A percentile compares a stretch with the other conserved stretches of the same genome.
These are phyloP conservation scores for Psilocybe mexicana DNA, from an alignment of 1,284 basidiomycete genomes.

Conservation along the genomic window DNA sequence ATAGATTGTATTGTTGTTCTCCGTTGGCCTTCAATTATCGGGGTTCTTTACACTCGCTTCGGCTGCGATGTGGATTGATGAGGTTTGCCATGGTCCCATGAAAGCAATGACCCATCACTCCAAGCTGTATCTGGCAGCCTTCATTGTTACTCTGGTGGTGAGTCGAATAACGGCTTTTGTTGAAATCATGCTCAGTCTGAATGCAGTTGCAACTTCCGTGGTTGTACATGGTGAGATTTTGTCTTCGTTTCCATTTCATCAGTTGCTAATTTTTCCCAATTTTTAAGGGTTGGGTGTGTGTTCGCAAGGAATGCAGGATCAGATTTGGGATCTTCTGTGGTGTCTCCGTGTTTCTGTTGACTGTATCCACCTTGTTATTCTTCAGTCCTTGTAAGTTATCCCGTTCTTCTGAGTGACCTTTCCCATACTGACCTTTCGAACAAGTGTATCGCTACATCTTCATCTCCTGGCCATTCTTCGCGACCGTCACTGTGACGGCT, in stretches of 20 bases:
- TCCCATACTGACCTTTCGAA: neutral
- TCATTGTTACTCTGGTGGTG: slow-evolving; percentile 44
- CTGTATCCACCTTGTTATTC: slow-evolving; percentile 46
- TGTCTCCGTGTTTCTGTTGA: slow-evolving; percentile 42
- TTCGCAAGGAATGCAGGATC: slow-evolving; percentile 44
- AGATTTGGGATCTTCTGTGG: slow-evolving; percentile 43
- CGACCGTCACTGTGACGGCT: slow-evolving; percentile 42
- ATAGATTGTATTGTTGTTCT: slow-evolving; percentile 50
- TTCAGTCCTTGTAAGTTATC: slow-evolving; percentile 37
- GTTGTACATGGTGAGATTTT: slow-evolving; percentile 40
- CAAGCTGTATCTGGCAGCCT: slow-evolving; percentile 41
- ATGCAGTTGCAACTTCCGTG: slow-evolving; percentile 47
- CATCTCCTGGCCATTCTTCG: slow-evolving; percentile 50
- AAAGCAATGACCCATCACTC: slow-evolving; percentile 33
- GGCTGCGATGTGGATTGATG: slow-evolving; percentile 53
- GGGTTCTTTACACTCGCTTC: slow-evolving; percentile 52
- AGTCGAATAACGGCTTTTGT: slow-evolving; percentile 16
- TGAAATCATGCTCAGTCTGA: slow-evolving; percentile 1
- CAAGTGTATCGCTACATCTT: slow-evolving; percentile 51
- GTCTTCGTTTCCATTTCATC: neutral
- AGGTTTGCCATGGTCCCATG: slow-evolving; percentile 40
- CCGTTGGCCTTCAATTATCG: slow-evolving; percentile 50
- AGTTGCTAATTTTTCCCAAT: neutral
- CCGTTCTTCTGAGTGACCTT: neutral
- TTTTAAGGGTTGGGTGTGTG: slow-evolving; percentile 48